phyloP scores from a whole-genome alignment of 495 filamentous ascomycete species.

The Pseudomonodictys pantanalensis region DNA sequence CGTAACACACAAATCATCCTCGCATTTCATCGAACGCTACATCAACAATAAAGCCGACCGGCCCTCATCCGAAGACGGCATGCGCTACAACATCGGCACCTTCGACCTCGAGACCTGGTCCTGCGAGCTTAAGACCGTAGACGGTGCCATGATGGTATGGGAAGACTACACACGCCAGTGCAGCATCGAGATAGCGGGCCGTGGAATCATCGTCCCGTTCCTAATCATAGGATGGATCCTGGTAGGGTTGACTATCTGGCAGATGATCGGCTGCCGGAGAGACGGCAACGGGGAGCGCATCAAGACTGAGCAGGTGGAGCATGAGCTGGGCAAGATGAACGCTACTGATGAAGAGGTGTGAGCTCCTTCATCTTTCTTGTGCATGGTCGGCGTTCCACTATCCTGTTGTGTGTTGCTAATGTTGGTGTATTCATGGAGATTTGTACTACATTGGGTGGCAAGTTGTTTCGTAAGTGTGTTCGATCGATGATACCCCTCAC shows the following conservation, averaged over 20 bases:
- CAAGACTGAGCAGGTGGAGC: constrained; percentile 16
- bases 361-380: background rate
- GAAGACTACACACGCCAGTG: constrained; percentile 19
- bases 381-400: background rate
- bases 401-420: background rate
- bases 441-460: no score
- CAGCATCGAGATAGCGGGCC: constrained; percentile 17
- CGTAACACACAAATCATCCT: constrained; percentile 23
- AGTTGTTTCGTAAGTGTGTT: no score
- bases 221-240: constrained; percentile 2
- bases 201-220: constrained; percentile 27
- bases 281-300: constrained; percentile 6
- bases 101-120: constrained; percentile 34
- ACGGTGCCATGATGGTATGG: constrained; percentile 10
- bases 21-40: constrained; percentile 23
- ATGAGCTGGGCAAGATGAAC: constrained; percentile 28
- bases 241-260: background rate
- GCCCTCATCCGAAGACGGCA: background rate
- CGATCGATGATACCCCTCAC: no score
- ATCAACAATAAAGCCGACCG: constrained; percentile 9
- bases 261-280: constrained; percentile 11
- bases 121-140: constrained; percentile 20
- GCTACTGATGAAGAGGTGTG: background rate
- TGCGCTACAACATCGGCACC: constrained; percentile 27
- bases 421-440: no score